Conservation (phyloP, 1,139 yeast species). For the Nematodospora anomalae region DNA sequence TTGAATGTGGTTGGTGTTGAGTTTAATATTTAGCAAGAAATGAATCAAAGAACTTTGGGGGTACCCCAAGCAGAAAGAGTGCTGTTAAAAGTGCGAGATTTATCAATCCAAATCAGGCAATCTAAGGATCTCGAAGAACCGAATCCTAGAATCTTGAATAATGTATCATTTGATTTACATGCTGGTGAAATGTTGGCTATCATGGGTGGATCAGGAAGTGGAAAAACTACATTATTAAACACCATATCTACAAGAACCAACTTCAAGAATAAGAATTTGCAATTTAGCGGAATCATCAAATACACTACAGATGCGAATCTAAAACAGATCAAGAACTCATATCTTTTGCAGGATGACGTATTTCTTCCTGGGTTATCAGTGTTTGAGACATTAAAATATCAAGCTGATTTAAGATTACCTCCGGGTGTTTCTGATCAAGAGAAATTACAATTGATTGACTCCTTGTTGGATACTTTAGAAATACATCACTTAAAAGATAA, state of each 20-base stretch:
- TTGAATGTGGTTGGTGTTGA: no score
- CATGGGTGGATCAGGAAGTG: slow-evolving; percentile 85
- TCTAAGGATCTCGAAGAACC: slow-evolving; percentile 2
- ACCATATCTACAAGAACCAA: slow-evolving; percentile 64
- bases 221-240: slow-evolving; percentile 79
- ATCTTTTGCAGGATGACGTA: slow-evolving; percentile 76
- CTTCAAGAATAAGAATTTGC: slow-evolving; percentile 29
- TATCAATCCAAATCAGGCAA: slow-evolving; percentile 21
- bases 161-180: slow-evolving; percentile 57
- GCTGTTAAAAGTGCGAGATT: slow-evolving; percentile 28
- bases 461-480: slow-evolving; percentile 60
- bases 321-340: slow-evolving; percentile 50
- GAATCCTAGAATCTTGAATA: slow-evolving; percentile 29
- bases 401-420: slow-evolving; percentile 66
- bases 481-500: slow-evolving; percentile 55
- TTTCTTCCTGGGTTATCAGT: slow-evolving; percentile 71
- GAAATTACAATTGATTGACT: slow-evolving; percentile 53
- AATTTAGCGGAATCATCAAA: slow-evolving; percentile 31
- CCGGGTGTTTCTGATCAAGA: slow-evolving; percentile 40
- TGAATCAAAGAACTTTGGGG: neutral
- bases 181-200: slow-evolving; percentile 62
- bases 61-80: slow-evolving; percentile 25
- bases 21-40: no score
- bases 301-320: slow-evolving; percentile 16
- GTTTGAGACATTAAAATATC: slow-evolving; percentile 64